Evolutionary conservation across 495 filamentous ascomycete species (phyloP), one percentile per base, ranked within the genome.

Genomic region (Podospora anserina): DNA sequence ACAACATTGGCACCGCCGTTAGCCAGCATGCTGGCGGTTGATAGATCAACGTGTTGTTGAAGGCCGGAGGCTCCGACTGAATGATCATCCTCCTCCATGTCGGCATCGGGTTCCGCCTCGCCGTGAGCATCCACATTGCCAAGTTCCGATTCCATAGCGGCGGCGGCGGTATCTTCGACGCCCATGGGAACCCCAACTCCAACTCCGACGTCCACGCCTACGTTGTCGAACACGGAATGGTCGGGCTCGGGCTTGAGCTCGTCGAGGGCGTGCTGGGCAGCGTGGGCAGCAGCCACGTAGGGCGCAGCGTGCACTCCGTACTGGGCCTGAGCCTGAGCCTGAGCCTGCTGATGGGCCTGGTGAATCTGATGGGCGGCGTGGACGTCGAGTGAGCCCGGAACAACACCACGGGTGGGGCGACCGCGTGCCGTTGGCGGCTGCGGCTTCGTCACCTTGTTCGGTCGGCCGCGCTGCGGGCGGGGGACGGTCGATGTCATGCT

Each of bases 241-340:
- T 73, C 54, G 9, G 86, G 84, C 16, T 88, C 79, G 71, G 84
- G 83, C 71, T 87, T 85, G 7, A 86, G 85, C 71, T 88, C 86
- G 66, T 88, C 88, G 65, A 87, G 84, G 2, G 85, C 78, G 18
- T 76, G 66, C 39, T 27, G 34, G 56, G 64, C 64, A 59, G 27
- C 66, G 16, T 66, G 63, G 67, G 68, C 71, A 57, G 64, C 49
- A 19, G 66, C 62, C 60, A 13, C 63, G 66, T 49, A 49, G 27
- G 60, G 55, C 23, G 55, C 55, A 7, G 55, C 19, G 20, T 65
- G 63, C 53, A 49, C 39, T 16, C 44, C 30, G 55, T 66, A 63
- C 59, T 63, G 23, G 32, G 64, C 63, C 55, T 55, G 20, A 26
- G 39, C 30, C 54, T 54, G n/a, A 18, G 61, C 53, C 66, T 53